Percentiles rank a stretch among this genome's conserved stretches.
Conservation (phyloP, 2,329 filamentous ascomycete genomes). For the Nemania sp. region DNA sequence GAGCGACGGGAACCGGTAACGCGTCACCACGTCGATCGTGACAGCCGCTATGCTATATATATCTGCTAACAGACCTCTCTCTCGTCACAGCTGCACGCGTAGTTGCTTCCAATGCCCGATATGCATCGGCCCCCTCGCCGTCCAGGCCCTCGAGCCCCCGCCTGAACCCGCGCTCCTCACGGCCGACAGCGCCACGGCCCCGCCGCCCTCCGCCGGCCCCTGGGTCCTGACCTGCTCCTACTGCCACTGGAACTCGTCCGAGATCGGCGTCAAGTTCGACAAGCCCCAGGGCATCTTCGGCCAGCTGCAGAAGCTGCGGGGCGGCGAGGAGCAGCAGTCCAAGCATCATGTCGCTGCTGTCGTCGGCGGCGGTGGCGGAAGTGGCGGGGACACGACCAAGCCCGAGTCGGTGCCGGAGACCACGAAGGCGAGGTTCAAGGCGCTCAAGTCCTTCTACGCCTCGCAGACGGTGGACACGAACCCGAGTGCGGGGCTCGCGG, state of each 20-base stretch:
- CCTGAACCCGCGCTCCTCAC: conserved; percentile 51
- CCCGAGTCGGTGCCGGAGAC: conserved; percentile 65
- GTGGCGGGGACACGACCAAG: conserved; percentile 42
- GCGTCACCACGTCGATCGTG: conserved; percentile 27
- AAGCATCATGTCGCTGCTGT: conserved; percentile 31
- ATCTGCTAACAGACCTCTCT: conserved; percentile 12
- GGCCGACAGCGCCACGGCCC: conserved; percentile 47
- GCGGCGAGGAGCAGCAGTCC: conserved; percentile 55
- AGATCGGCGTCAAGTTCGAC: conserved; percentile 88
- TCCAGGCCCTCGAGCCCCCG: conserved; percentile 69
- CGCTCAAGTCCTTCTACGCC: conserved; percentile 80
- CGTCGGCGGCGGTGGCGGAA: no score
- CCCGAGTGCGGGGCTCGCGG: conserved; percentile 54
- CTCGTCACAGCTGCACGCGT: conserved; percentile 71
- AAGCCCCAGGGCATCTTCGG: conserved; percentile 83
- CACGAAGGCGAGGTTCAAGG: conserved; percentile 58
- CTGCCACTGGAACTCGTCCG: conserved; percentile 89
- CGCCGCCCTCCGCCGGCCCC: conserved; percentile 50
- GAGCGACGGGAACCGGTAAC: conserved; percentile 89
- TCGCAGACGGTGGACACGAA: conserved; percentile 69
- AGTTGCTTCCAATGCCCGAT: conserved; percentile 96
- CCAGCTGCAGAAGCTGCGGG: conserved; percentile 75
- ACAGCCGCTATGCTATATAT: not conserved
- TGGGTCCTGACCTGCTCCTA: conserved; percentile 86
- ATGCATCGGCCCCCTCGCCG: conserved; percentile 79